These are phyloP conservation scores for Rosa multiflora DNA, from an alignment of 306 rosid species.

Conservation along the genomic window DNA sequence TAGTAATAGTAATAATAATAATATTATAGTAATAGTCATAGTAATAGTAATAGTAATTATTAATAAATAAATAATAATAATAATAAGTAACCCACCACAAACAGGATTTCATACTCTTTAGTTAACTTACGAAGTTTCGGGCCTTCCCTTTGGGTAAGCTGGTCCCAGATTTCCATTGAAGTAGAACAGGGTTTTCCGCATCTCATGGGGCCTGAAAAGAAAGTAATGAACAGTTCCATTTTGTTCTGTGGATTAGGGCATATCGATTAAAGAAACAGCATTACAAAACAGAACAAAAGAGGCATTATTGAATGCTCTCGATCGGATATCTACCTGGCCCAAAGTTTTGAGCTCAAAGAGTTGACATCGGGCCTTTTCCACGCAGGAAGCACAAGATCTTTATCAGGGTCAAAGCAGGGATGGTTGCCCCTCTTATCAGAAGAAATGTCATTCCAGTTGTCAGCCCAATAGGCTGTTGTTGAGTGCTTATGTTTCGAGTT, in stretches of 20 bases:
- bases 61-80: not conserved
- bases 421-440: conserved; percentile 71
- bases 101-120: conserved; percentile 10
- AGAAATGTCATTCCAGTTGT: conserved; percentile 77
- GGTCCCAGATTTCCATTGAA: conserved; percentile 92
- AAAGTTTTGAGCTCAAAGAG: conserved; percentile 54
- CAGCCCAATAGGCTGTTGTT: conserved; percentile 96
- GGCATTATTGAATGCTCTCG: not conserved
- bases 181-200: conserved; percentile 75
- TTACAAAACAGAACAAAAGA: not conserved
- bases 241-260: not conserved
- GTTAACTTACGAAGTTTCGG: conserved; percentile 67
- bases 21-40: too few species aligned
- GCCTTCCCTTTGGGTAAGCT: conserved; percentile 68
- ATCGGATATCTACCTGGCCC: conserved; percentile 58
- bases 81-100: not conserved
- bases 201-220: conserved; percentile 61
- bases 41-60: too few species aligned
- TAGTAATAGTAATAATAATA: too few species aligned
- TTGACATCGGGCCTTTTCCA: conserved; percentile 84
- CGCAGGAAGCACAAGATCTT: conserved; percentile 97
- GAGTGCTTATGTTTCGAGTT: conserved; percentile 85
- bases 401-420: conserved; percentile 89
- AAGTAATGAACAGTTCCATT: conserved; percentile 22
- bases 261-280: not conserved